Evolutionary conservation across 768 basidiomycete genomes (phyloP).

Genomic region (Mycena rosella): DNA sequence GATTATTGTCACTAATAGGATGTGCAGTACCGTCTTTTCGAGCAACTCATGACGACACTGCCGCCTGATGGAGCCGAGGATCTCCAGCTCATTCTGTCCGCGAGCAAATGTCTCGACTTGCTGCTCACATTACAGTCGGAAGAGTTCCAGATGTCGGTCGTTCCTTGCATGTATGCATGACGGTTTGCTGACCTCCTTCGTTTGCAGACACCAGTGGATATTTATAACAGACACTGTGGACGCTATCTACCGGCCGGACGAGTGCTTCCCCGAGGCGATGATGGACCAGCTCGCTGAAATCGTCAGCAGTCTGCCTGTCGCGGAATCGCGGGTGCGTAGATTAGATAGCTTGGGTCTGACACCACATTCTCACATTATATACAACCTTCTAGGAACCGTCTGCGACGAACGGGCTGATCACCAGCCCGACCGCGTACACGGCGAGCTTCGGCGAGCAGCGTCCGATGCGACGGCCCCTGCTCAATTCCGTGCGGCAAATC

Average conservation of each 20-base stretch:
- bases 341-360: background rate
- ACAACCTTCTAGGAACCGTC: constrained; percentile 45
- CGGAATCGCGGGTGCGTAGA: constrained; percentile 46
- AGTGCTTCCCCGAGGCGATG: constrained; percentile 88
- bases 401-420: constrained; percentile 40
- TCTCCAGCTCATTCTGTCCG: constrained; percentile 84
- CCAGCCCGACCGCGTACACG: constrained; percentile 42
- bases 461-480: constrained; percentile 78
- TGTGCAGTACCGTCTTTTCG: constrained; percentile 89
- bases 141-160: constrained; percentile 93
- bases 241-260: constrained; percentile 88
- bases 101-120: constrained; percentile 94
- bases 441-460: constrained; percentile 53
- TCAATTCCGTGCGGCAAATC: constrained; percentile 77
- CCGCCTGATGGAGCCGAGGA: constrained; percentile 90
- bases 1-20: constrained; percentile 8
- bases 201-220: constrained; percentile 92
- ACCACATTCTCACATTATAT: background rate
- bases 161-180: constrained; percentile 9
- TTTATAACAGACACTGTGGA: constrained; percentile 98
- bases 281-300: constrained; percentile 93
- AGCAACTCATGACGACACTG: constrained; percentile 76
- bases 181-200: constrained; percentile 21
- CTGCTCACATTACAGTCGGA: constrained; percentile 94
- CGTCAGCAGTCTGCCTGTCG: constrained; percentile 73